Base-by-base conservation (phyloP, 2,329 filamentous ascomycete genomes). In the Pezicula rhizophila region DNA sequence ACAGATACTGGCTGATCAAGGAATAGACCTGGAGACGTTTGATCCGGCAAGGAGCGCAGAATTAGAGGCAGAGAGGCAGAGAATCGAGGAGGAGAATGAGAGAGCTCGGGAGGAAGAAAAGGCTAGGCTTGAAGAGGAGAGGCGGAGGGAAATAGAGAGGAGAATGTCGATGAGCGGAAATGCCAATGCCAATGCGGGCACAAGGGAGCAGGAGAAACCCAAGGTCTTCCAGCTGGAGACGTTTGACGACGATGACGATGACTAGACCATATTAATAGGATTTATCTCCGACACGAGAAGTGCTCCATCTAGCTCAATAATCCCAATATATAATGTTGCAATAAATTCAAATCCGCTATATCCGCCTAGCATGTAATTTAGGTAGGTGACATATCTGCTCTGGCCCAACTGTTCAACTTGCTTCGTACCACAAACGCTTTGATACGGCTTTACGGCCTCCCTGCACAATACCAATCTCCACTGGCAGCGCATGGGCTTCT, bases 1-100 rank as follows among this genome's bases (percentile, higher is more conserved):
- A 40, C 82, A 89, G 59, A 68, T 74, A 20, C 74, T 89, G 53
- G 56, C 77, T 5, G 82, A 85, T 58, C 68, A 74, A 47, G 84
- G 82, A 7, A 74, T 79, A 55, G 79, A 87, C 61, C 81, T 80
- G 8, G 75, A 70, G 47, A 74, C 72, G 33, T 79, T 78, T 60
- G 80, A 84, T 56, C 80, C 81, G 1, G 73, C 66, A 47, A 67
- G 69, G 46, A 61, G 55, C 25, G 64, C 56, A 8, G 62, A 59
- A 51, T 38, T 61, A 50, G 67, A 71, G 60, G 66, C 53, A n/a
- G 54, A 60, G 41, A 50, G 51, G 45, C 59, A 57, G 56, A 56
- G 54, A 45, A 51, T 55, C 10, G 53, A 50, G 42, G 57, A 59
- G 51, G 67, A 70, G 57, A 65, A 60, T 25, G 55, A 61, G 47